Evolutionary conservation across 306 rosid genomes (phyloP), one percentile per base, ranked within the genome.

Genomic region (Dryas drummondii): DNA sequence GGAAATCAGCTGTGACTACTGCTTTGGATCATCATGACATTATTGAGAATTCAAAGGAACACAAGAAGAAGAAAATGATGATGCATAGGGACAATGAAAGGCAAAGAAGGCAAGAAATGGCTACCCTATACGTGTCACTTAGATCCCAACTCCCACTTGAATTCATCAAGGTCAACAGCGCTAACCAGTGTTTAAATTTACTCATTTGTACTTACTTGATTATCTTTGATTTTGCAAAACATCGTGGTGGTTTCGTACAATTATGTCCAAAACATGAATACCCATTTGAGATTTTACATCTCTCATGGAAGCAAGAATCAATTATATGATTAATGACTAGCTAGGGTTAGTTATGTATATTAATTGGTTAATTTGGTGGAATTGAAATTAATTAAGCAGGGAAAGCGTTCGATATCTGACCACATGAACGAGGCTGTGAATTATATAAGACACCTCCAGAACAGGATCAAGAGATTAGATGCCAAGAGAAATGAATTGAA

Each of bases 91-190:
- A 88, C 48, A 85, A 78, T 53, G 96, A 90, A 79, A 88, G 87
- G 75, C 82, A 78, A 82, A 86, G 96, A 71, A 86, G 96, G 84
- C 87, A 88, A 84, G 96, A 88, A 80, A 90, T 90, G 96, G 80
- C 89, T 65, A 73, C 81, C 47, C 84, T 81, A 17, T 76, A 80
- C 73, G 74, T 83, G 44, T 80, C 91, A 5, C 96, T 90, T 55
- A 83, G 96, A 88, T 84, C 96, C 59, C 70, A 64, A 22, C 80
- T 75, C 68, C 81, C 83, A 14, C 78, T 65, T 51, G 77, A 74
- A 32, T 44, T 68, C 8, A 57, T 82, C 65, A 78, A 78, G 86
- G 82, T 74, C 16, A 81, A 64, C 27, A 65, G 9, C 37, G 1
- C 10, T 41, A 65, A 45, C 26, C 53, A 46, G 1, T 46, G 6